Evolutionary conservation across 1,284 basidiomycete species (phyloP).

Genomic region (Rhodotorula sp.): DNA sequence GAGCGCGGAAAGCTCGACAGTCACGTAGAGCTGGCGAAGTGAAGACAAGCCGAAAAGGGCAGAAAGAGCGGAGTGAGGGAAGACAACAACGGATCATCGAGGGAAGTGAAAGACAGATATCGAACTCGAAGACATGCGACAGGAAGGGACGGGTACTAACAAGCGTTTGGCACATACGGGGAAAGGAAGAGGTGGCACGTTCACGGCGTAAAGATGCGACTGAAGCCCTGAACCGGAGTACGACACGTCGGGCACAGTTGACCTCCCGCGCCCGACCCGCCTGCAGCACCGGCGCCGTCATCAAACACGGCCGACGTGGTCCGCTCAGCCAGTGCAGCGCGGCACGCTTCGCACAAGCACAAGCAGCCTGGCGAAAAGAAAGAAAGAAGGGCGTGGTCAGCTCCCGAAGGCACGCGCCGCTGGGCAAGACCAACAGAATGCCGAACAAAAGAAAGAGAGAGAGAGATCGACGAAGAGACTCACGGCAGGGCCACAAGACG

Average conservation of each 20-base stretch:
- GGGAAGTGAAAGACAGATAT: neutral
- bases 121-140: neutral
- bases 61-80: no score
- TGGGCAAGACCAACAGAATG: neutral
- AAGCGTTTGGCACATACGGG: neutral
- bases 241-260: constrained; percentile 35
- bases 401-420: no score
- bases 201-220: constrained; percentile 19
- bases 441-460: neutral
- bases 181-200: neutral
- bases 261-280: neutral
- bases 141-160: neutral
- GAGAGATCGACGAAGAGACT: neutral
- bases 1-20: no score
- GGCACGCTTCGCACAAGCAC: constrained; percentile 33
- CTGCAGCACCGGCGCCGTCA: neutral
- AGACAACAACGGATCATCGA: no score
- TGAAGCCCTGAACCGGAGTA: constrained; percentile 24
- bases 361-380: constrained; percentile 27
- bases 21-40: no score
- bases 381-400: no score
- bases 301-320: constrained; percentile 10
- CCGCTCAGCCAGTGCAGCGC: constrained; percentile 24
- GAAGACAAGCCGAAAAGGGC: no score
- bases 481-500: constrained; percentile 39